Conservation (phyloP, 2,329 filamentous ascomycete species). For the Scytalidium lignicola region DNA sequence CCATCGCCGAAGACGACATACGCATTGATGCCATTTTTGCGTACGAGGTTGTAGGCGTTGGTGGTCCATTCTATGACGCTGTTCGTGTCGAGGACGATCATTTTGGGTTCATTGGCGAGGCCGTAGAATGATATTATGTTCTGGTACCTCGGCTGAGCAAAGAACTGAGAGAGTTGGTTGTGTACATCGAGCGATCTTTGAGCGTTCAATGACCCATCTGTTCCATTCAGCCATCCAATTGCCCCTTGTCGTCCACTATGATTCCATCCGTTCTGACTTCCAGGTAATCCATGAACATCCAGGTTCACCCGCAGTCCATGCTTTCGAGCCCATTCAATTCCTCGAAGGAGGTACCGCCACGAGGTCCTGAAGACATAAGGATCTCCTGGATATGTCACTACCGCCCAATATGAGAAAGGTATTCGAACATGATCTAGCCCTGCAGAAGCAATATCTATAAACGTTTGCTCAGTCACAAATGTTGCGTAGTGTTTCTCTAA, state of each 20-base stretch:
- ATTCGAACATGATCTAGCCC: slow-evolving; percentile 97
- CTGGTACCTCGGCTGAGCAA: slow-evolving; percentile 86
- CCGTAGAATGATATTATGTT: slow-evolving; percentile 93
- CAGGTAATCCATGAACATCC: slow-evolving; percentile 86
- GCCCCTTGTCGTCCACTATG: slow-evolving; percentile 79
- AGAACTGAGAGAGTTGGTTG: slow-evolving; percentile 82
- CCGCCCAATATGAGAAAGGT: slow-evolving; percentile 91
- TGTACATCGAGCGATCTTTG: slow-evolving; percentile 84
- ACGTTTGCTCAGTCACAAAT: slow-evolving; percentile 81
- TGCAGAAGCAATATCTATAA: slow-evolving; percentile 76
- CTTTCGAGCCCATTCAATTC: slow-evolving; percentile 89
- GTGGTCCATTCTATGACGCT: slow-evolving; percentile 77
- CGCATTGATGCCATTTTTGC: slow-evolving; percentile 69
- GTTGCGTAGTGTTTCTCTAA: slow-evolving; percentile 90
- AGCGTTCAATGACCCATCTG: slow-evolving; percentile 70
- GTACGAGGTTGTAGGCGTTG: slow-evolving; percentile 66
- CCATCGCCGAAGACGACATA: slow-evolving; percentile 86
- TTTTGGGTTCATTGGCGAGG: slow-evolving; percentile 88
- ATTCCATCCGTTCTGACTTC: slow-evolving; percentile 97
- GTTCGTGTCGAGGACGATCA: slow-evolving; percentile 62
- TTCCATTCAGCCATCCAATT: slow-evolving; percentile 90
- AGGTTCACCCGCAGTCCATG: slow-evolving; percentile 90
- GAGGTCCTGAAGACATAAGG: slow-evolving; percentile 82
- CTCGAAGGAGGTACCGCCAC: slow-evolving; percentile 90
- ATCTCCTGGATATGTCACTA: slow-evolving; percentile 77